Conservation (phyloP, 2,329 filamentous ascomycete genomes). For the Thielaviopsis ethacetica region DNA sequence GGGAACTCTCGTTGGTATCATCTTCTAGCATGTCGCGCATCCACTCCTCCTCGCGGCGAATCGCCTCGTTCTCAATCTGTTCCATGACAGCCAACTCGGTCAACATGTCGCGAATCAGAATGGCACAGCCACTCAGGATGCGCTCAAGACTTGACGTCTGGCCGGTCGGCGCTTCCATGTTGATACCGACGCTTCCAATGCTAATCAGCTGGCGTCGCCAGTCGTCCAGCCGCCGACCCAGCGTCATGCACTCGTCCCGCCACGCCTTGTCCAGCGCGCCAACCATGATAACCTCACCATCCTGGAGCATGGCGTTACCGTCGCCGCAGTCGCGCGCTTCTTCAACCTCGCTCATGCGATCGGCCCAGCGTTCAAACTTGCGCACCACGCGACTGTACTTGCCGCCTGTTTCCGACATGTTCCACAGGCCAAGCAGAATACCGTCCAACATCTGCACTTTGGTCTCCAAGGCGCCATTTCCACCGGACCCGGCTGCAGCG, state of each 20-base stretch:
- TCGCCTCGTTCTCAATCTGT: conserved; percentile 40
- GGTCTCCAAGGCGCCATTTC: conserved; percentile 30
- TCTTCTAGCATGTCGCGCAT: conserved; percentile 36
- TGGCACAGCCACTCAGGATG: conserved; percentile 31
- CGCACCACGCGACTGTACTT: conserved; percentile 37
- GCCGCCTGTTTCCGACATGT: conserved; percentile 36
- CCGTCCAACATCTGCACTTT: conserved; percentile 41
- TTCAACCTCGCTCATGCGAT: conserved; percentile 29
- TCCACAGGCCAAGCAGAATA: conserved; percentile 40
- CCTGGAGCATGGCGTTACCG: conserved; percentile 19
- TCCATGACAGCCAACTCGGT: conserved; percentile 46
- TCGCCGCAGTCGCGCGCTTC: conserved; percentile 25
- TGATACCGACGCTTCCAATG: conserved; percentile 22
- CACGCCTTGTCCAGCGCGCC: conserved; percentile 39
- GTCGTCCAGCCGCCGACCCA: conserved; percentile 37
- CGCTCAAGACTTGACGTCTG: conserved; percentile 25
- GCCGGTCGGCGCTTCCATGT: conserved; percentile 10
- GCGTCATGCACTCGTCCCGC: conserved; percentile 38
- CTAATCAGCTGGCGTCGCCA: conserved; percentile 33
- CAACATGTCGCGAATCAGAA: conserved; percentile 41
- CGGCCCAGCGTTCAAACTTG: conserved; percentile 44
- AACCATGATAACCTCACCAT: conserved; percentile 30
- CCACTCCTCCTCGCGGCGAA: conserved; percentile 41
- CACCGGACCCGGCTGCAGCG: conserved; percentile 14
- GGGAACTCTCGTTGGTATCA: conserved; percentile 19